Evolutionary conservation across 805 yeast genomes (phyloP), one percentile per base, ranked within the genome.

Genomic region (Candida peoriensis): DNA sequence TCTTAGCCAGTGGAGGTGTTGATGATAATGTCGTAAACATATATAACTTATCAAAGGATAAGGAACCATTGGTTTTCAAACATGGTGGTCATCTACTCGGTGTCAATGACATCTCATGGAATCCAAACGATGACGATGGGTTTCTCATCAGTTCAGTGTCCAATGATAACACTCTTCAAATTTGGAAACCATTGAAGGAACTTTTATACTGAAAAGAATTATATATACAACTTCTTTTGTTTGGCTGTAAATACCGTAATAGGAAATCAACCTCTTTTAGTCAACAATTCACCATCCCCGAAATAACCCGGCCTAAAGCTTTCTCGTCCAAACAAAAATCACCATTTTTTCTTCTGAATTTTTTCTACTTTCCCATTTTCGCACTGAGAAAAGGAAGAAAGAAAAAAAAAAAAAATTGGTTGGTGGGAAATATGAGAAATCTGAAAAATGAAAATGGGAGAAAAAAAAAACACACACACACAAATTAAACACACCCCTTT

Each of bases 31-130:
- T 68, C 30, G 87, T 81, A 8, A 76, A 74, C 47, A 24, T 86
- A 3, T 78, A 80, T 74, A 82, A 83, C 47, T 52, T 74, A 4
- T 43, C 66, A 5, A 40, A 47, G 5, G 52, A 33, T 1, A 55
- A 47, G 2, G 51, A 54, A 14, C 57, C 47, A 33, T 50, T 71
- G 34, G 29, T 76, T 7, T 88, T 89, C 52, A 66, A 69, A 4
- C 97, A 89, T 58, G 81, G 78, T 4, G 97, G 97, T 0, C 97
- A 89, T 56, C 71, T 81, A 72, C 64, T 81, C n/a, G 88, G 90
- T 4, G 85, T 89, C 3, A 83, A 81, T 44, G 97, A 88, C 48
- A 60, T 87, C 20, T 70, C 76, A 22, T 89, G 97, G 97, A 82
- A 84, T 37, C 72, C 76, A 0, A 77, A 77, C 39, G 83, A 76